A percentile compares a stretch with the other conserved stretches of the same genome.
Conservation (phyloP, 805 yeast genomes). For the Wickerhamiella qilinensis region DNA sequence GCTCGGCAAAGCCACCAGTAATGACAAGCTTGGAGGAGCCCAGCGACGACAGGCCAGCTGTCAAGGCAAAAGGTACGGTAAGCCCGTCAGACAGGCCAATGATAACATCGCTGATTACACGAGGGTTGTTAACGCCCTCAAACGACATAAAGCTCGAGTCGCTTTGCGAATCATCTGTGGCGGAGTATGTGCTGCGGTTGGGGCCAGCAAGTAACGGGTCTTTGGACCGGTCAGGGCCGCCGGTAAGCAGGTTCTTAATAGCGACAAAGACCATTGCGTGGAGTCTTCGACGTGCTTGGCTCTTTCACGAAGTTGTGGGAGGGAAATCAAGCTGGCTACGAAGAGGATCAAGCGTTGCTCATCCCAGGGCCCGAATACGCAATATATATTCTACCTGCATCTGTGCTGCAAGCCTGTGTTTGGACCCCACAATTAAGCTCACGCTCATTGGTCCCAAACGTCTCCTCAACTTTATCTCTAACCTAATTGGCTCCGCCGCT, state of each 20-base stretch:
- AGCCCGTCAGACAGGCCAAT: conserved; percentile 92
- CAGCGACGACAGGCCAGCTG: conserved; percentile 84
- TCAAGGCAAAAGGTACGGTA: conserved; percentile 96
- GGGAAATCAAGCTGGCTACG: too few relatives aligned
- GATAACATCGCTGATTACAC: conserved; percentile 84
- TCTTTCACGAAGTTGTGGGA: too few relatives aligned
- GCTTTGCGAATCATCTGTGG: conserved; percentile 7
- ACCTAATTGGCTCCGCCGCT: too few relatives aligned
- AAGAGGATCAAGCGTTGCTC: too few relatives aligned
- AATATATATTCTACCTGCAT: too few relatives aligned
- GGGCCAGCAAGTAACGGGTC: conserved; percentile 19
- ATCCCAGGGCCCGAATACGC: too few relatives aligned
- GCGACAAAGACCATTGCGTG: conserved; percentile 20
- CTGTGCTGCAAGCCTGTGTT: too few relatives aligned
- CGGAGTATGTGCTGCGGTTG: conserved; percentile 8
- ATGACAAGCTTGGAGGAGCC: conserved; percentile 84
- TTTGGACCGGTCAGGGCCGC: conserved; percentile 10
- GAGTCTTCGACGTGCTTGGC: too few relatives aligned
- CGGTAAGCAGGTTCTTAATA: conserved; percentile 19
- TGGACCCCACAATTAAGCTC: too few relatives aligned
- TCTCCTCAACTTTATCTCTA: too few relatives aligned
- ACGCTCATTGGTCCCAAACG: too few relatives aligned
- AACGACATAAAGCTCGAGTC: conserved; percentile 7
- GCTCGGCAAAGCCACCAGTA: conserved; percentile 96
- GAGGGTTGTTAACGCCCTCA: conserved; percentile 32